Evolutionary conservation across 2,329 filamentous ascomycete species (phyloP), one percentile per base, ranked within the genome.

Genomic region (Lecanicillium sp.): DNA sequence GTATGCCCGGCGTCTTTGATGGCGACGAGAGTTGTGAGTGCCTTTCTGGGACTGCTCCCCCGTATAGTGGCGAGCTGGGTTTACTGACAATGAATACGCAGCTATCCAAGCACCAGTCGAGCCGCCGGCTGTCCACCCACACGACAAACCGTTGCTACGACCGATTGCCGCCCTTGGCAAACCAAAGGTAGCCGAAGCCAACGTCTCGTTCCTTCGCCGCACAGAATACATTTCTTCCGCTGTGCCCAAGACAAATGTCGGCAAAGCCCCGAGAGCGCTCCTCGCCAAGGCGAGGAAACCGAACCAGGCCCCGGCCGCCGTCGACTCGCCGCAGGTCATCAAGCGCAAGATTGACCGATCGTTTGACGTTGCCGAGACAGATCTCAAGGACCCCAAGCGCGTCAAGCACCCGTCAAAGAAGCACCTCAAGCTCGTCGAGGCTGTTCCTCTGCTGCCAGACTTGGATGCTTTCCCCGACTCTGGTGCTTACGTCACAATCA

Each of bases 1-100:
- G 92, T 54, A 87, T 97, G 67, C 90, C 90, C 6, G 88, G 89
- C 20, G 81, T 97, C 41, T 96, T 97, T 55, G 82, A 97, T 54
- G 90, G 89, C 42, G 88, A 97, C 59, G 90, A 97, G 69, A 84
- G 84, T 65, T 87, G 89, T 96, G 72, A 59, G 72, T 65, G 41
- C 17, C 15, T 29, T 17, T 17, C 4, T 31, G 29, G 10, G 19
- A 17, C 27, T 9, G 7, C 4, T 30, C 19, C 15, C 14, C 17
- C 5, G 9, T 14, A n/a, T 9, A n/a, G 6, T 18, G 6, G 22
- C 6, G 22, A 25, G 11, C 11, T 6, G 22, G 7, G 22, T 11
- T 7, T 25, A 25, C 22, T 25, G 22, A 25, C 22, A 25, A 7
- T 11, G 11, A 25, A 7, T 25, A 6, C 48, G 36, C 48, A 92